Conservation (phyloP, 2,329 filamentous ascomycete genomes). For the Cladophialophora psammophila region DNA sequence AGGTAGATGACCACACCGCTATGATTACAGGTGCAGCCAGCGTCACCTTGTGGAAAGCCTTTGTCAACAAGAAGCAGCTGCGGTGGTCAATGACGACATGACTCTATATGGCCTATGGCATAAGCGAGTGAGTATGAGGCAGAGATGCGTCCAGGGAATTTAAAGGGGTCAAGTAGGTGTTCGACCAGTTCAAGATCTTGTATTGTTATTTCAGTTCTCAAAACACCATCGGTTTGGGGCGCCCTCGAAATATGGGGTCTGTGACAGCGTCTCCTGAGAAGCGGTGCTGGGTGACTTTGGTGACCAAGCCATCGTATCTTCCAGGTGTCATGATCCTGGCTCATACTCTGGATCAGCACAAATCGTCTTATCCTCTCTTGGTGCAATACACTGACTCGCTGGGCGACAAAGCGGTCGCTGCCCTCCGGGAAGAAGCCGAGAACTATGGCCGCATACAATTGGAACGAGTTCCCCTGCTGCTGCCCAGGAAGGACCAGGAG, state of each 20-base stretch:
- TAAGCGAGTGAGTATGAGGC: neutral
- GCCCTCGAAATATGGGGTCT: constrained; percentile 17
- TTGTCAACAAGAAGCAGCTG: neutral
- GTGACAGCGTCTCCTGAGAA: constrained; percentile 24
- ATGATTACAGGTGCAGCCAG: neutral
- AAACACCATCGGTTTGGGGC: neutral
- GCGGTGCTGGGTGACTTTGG: constrained; percentile 58
- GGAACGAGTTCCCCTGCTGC: constrained; percentile 51
- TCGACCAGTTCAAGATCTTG: neutral
- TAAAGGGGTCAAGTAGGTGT: neutral
- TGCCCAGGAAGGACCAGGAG: constrained; percentile 45
- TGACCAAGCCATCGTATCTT: constrained; percentile 61
- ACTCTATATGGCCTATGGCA: neutral
- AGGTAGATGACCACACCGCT: neutral
- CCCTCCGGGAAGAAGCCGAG: constrained; percentile 52
- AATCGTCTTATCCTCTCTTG: constrained; percentile 57
- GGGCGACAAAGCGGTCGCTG: constrained; percentile 48
- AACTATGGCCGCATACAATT: constrained; percentile 51
- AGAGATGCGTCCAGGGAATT: neutral
- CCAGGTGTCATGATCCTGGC: constrained; percentile 61
- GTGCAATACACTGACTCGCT: constrained; percentile 59
- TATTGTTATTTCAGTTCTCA: neutral
- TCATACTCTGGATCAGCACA: constrained; percentile 56
- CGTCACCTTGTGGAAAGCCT: neutral
- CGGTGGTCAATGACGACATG: constrained; percentile 28